phyloP scores from a whole-genome alignment of 2,329 filamentous ascomycete species.

The Thelonectria blattea region DNA sequence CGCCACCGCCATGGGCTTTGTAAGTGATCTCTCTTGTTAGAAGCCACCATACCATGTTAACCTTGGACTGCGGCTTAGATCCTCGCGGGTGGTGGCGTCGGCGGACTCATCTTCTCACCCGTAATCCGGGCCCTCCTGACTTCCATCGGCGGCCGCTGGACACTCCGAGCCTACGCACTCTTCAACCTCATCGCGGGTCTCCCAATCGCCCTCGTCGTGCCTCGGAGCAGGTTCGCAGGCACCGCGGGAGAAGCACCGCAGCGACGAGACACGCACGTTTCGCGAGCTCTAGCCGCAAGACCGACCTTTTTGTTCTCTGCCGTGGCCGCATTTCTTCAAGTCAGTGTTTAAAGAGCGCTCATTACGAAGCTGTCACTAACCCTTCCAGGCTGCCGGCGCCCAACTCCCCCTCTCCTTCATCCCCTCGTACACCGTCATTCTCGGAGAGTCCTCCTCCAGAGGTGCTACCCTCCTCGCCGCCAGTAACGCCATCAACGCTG shows the following conservation, averaged over 20 bases:
- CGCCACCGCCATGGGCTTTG: no score
- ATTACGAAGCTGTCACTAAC: no score
- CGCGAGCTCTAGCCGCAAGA: no score
- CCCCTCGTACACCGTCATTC: slow-evolving; percentile 6
- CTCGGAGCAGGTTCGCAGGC: no score
- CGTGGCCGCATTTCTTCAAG: not conserved
- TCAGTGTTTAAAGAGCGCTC: no score
- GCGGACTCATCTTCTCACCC: slow-evolving; percentile 15
- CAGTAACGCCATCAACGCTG: slow-evolving; percentile 21
- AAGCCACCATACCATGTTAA: no score
- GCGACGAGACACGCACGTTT: no score
- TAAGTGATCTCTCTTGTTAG: no score
- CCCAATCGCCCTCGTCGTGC: not conserved
- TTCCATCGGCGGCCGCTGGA: slow-evolving; percentile 11
- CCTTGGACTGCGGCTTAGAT: not conserved
- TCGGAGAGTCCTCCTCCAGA: slow-evolving; percentile 11
- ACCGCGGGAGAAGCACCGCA: no score
- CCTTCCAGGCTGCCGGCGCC: slow-evolving; percentile 9
- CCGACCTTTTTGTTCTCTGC: no score
- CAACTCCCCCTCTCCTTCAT: slow-evolving; percentile 15
- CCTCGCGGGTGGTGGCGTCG: slow-evolving; percentile 8
- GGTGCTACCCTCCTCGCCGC: slow-evolving; percentile 20
- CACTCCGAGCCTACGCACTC: not conserved
- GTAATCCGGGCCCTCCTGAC: not conserved
- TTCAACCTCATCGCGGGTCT: not conserved